These are phyloP conservation scores for Aphanoascus verrucosus DNA, from an alignment of 2,329 filamentous ascomycete species.

Conservation along the genomic window DNA sequence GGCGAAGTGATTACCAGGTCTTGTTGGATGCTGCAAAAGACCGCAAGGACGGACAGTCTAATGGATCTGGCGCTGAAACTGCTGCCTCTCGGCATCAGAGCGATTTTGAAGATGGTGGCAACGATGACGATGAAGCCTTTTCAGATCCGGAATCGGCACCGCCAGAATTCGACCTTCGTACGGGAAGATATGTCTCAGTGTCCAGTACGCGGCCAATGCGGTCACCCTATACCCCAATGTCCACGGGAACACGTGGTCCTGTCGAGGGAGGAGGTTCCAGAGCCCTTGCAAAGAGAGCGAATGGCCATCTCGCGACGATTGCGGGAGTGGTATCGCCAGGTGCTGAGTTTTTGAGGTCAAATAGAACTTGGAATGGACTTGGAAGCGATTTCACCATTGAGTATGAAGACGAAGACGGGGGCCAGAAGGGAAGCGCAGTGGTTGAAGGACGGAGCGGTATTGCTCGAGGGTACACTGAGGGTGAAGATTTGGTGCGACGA, in stretches of 20 bases:
- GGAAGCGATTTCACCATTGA: constrained; percentile 68
- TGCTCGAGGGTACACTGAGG: constrained; percentile 76
- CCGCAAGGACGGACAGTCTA: constrained; percentile 20
- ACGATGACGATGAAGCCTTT: constrained; percentile 43
- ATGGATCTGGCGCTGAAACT: constrained; percentile 1
- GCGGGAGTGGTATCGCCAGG: constrained; percentile 84
- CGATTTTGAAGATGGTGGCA: constrained; percentile 27
- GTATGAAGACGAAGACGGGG: constrained; percentile 49
- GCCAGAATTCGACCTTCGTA: constrained; percentile 85
- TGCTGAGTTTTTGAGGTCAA: constrained; percentile 70
- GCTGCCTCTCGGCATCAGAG: constrained; percentile 12
- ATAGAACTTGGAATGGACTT: constrained; percentile 82
- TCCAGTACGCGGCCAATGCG: constrained; percentile 53
- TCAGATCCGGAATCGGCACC: constrained; percentile 59
- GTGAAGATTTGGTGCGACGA: constrained; percentile 40
- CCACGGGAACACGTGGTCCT: constrained; percentile 23
- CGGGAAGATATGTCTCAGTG: constrained; percentile 68
- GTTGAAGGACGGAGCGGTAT: constrained; percentile 82
- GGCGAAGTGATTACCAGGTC: constrained; percentile 76
- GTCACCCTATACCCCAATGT: constrained; percentile 24
- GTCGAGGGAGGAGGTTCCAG: constrained; percentile 25
- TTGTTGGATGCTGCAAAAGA: constrained; percentile 40
- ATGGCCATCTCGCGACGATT: constrained; percentile 65
- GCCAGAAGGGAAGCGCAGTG: constrained; percentile 38
- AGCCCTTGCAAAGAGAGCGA: constrained; percentile 53